Conservation (phyloP, 306 rosid genomes). For the Styphnolobium japonicum region DNA sequence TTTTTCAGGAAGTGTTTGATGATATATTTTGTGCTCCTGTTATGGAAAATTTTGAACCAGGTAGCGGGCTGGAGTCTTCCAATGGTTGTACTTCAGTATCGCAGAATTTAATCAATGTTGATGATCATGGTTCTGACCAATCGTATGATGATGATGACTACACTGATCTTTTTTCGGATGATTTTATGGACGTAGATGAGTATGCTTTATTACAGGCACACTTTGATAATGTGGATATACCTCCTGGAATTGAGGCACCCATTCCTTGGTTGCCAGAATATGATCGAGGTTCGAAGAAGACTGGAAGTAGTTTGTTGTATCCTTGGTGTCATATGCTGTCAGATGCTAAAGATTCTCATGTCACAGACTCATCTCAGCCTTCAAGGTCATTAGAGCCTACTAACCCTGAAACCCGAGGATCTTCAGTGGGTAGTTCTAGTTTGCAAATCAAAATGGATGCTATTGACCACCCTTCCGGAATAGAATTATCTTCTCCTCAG, state of each 20-base stretch:
- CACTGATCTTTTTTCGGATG: slow-evolving; percentile 38
- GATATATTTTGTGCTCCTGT: slow-evolving; percentile 28
- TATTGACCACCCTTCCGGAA: slow-evolving; percentile 24
- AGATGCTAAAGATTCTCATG: slow-evolving; percentile 18
- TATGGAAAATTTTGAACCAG: slow-evolving; percentile 39
- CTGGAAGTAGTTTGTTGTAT: slow-evolving; percentile 38
- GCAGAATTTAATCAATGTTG: slow-evolving; percentile 48
- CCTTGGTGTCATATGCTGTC: slow-evolving; percentile 25
- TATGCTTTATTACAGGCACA: slow-evolving; percentile 57
- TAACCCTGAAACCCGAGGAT: slow-evolving; percentile 21
- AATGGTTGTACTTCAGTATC: slow-evolving; percentile 33
- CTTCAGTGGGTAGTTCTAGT: slow-evolving; percentile 30
- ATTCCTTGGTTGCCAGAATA: slow-evolving; percentile 60
- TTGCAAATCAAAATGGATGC: slow-evolving; percentile 27
- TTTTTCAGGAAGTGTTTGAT: slow-evolving; percentile 43
- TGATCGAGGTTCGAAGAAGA: slow-evolving; percentile 23
- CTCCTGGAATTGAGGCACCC: slow-evolving; percentile 79
- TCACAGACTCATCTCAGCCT: slow-evolving; percentile 19
- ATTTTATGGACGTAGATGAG: slow-evolving; percentile 53
- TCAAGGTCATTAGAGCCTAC: slow-evolving; percentile 30
- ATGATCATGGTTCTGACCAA: slow-evolving; percentile 50
- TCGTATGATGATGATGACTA: slow-evolving; percentile 46
- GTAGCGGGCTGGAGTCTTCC: slow-evolving; percentile 43
- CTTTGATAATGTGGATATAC: slow-evolving; percentile 66
- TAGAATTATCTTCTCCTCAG: slow-evolving; percentile 23